Base-by-base conservation (phyloP, 2,329 filamentous ascomycete species). In the Exophiala sp. region DNA sequence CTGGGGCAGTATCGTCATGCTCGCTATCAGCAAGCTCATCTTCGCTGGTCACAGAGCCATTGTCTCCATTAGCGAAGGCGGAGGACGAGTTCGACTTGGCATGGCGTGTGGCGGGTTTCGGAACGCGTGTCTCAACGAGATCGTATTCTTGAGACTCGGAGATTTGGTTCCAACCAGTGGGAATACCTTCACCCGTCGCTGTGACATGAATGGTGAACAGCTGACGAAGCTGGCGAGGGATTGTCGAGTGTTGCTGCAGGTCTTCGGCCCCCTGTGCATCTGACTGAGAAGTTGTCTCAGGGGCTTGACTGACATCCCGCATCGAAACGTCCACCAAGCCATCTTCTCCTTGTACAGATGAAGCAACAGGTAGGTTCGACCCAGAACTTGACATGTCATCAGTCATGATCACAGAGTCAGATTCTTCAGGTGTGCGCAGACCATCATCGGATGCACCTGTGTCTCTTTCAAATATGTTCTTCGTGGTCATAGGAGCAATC, bases 271-370 rank as follows among this genome's bases (percentile, higher is more conserved):
- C 55, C 18, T 57, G 34, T 8, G 51, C 29, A 5, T 54, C 56
- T 8, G 52, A 45, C 24, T 54, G 54, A 34, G 58, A 52, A 10
- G 61, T 43, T 36, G 41, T 20, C 33, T 57, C 41, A 39, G 68
- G 67, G 20, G 62, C 60, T 53, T 78, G 74, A 12, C 66, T 66
- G 2, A 75, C 74, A 63, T 90, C 86, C 49, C 84, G 85, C 86
- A 96, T 91, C 0, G 88, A 88, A 12, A 99, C 85, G 66, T 96
- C 89, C 5, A 97, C 88, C 65, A 96, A 83, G 57, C 89, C 89
- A 57, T 96, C 91, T 68, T 96, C 92, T 8, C 90, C 88, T 67
- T 91, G 86, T 1, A 95, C 81, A 2, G 91, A 96, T 24, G 83
- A 81, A 41, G 89, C 86, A 54, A 86, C 82, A 43, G 96, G 79